A percentile compares a stretch with the other conserved stretches of the same genome.
Evolutionary conservation across 2,329 filamentous ascomycete genomes (phyloP).

Genomic region (Aspergillus candidus): DNA sequence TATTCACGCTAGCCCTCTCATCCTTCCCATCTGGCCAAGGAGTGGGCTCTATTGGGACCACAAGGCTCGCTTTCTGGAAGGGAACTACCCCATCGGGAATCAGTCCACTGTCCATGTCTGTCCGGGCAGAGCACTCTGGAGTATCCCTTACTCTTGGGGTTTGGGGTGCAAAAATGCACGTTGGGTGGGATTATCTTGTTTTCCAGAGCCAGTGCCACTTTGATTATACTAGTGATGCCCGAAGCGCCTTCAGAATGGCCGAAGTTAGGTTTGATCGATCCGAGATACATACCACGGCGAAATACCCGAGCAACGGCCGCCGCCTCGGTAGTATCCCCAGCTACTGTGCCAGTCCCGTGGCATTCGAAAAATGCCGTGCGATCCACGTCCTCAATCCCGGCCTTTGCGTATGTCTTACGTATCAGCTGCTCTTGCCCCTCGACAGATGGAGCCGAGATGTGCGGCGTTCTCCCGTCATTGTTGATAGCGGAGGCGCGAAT

Average conservation of each 20-base stretch:
- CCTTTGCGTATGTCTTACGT: conserved; percentile 1
- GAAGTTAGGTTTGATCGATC: conserved; percentile 17
- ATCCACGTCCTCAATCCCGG: conserved; percentile 3
- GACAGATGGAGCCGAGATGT: neutral
- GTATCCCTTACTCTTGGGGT: conserved; percentile 9
- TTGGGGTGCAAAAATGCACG: conserved; percentile 17
- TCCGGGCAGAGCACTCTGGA: too few species aligned
- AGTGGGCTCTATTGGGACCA: conserved; percentile 1
- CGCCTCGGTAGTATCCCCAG: conserved; percentile 5
- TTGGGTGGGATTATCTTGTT: conserved; percentile 16
- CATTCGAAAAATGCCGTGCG: conserved; percentile 12
- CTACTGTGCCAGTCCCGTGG: conserved; percentile 10
- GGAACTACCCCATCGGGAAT: conserved; percentile 1
- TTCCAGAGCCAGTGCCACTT: conserved; percentile 15
- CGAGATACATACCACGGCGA: neutral
- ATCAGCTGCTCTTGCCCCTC: conserved; percentile 8
- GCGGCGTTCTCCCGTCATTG: conserved; percentile 17
- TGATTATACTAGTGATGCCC: conserved; percentile 17
- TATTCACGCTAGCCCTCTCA: conserved; percentile 21
- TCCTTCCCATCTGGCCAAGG: conserved; percentile 16
- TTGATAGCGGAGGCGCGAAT: conserved; percentile 21
- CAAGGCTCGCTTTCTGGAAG: conserved; percentile 4
- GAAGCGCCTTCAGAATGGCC: conserved; percentile 18
- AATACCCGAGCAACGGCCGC: conserved; percentile 9
- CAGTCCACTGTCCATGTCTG: too few species aligned